A percentile compares a stretch with the other conserved stretches of the same genome.
phyloP scores from a whole-genome alignment of 768 basidiomycete genomes.

The Sistotremastrum niveocremeum region DNA sequence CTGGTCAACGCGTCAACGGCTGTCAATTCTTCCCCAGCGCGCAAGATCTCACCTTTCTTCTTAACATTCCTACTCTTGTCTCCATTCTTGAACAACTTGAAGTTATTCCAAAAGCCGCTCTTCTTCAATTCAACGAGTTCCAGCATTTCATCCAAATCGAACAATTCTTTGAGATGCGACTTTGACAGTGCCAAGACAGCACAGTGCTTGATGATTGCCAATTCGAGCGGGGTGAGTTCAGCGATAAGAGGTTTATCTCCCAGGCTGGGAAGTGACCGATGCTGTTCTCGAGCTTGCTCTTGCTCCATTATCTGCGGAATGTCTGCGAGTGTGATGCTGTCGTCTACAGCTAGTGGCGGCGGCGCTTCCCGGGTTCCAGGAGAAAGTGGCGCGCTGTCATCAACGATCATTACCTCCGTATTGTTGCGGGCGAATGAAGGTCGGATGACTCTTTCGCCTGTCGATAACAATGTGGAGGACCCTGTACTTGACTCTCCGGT shows the following conservation, averaged over 20 bases:
- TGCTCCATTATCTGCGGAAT: slow-evolving; percentile 88
- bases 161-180: slow-evolving; percentile 65
- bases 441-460: slow-evolving; percentile 35
- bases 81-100: slow-evolving; percentile 71
- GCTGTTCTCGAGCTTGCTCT: slow-evolving; percentile 80
- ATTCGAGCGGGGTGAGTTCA: slow-evolving; percentile 71
- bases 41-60: slow-evolving; percentile 55
- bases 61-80: slow-evolving; percentile 83
- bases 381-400: slow-evolving; percentile 63
- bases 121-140: slow-evolving; percentile 91
- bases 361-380: slow-evolving; percentile 38
- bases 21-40: slow-evolving; percentile 1
- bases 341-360: slow-evolving; percentile 35
- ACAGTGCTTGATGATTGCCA: slow-evolving; percentile 84
- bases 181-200: slow-evolving; percentile 71
- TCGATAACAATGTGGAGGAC: slow-evolving; percentile 8
- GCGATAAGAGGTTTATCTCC: slow-evolving; percentile 74
- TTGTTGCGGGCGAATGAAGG: slow-evolving; percentile 67
- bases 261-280: slow-evolving; percentile 67
- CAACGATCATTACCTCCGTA: slow-evolving; percentile 80
- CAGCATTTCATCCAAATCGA: slow-evolving; percentile 85
- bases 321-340: slow-evolving; percentile 86
- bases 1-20: slow-evolving; percentile 23
- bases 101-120: slow-evolving; percentile 76
- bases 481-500: slow-evolving; percentile 17